These are phyloP conservation scores for Lithohypha guttulata DNA, from an alignment of 2,329 filamentous ascomycete genomes.

Conservation along the genomic window DNA sequence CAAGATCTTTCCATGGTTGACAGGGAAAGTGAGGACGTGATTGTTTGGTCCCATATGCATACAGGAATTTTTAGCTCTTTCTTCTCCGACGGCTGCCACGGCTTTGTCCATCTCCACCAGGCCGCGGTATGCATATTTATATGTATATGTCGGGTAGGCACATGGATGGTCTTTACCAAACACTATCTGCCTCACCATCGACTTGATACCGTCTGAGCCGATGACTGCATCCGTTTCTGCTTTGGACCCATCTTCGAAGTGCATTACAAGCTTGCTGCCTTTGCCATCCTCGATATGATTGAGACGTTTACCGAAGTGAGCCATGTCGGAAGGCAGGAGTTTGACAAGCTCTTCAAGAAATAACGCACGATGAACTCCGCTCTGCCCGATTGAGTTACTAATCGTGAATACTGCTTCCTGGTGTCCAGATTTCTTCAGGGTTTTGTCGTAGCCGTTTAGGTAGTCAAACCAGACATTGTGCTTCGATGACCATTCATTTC, in stretches of 20 bases:
- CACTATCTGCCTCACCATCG: constrained; percentile 41
- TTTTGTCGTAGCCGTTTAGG: constrained; percentile 26
- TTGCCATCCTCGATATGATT: constrained; percentile 17
- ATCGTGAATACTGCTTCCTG: constrained; percentile 33
- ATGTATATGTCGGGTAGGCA: constrained; percentile 37
- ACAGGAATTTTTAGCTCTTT: constrained; percentile 37
- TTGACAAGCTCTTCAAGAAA: constrained; percentile 41
- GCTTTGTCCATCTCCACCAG: constrained; percentile 50
- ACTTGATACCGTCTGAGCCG: constrained; percentile 56
- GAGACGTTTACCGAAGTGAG: constrained; percentile 34
- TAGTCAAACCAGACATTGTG: constrained; percentile 34
- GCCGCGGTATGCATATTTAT: constrained; percentile 51
- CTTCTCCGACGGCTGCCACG: constrained; percentile 36
- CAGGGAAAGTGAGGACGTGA: constrained; percentile 52
- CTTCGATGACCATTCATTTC: constrained; percentile 26
- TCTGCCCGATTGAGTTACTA: constrained; percentile 24
- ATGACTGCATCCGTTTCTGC: constrained; percentile 35
- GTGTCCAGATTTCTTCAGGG: constrained; percentile 21
- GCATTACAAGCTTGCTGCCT: constrained; percentile 26
- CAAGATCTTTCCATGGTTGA: constrained; percentile 45
- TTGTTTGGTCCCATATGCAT: constrained; percentile 47
- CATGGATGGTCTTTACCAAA: constrained; percentile 38
- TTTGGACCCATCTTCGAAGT: constrained; percentile 35
- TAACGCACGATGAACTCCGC: constrained; percentile 37
- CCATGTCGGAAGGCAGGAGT: constrained; percentile 34